Evolutionary conservation across 1,139 yeast species (phyloP).

Genomic region (Sugiyamaella castrensis): DNA sequence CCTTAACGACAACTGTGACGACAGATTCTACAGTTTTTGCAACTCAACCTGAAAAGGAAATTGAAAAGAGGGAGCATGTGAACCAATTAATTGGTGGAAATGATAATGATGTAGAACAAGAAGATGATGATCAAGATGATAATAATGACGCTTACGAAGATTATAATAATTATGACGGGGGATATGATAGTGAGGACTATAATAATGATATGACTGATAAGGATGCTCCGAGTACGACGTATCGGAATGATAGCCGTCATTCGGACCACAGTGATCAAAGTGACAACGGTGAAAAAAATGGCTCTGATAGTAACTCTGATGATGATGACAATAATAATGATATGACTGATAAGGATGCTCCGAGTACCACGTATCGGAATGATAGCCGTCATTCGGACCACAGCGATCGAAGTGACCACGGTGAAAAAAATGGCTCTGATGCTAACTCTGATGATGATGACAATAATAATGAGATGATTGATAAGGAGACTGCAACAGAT

Average conservation of each 20-base stretch:
- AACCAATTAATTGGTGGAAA: no score
- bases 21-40: no score
- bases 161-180: background rate
- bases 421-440: background rate
- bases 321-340: conserved; percentile 1
- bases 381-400: no score
- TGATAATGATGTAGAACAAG: background rate
- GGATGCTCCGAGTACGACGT: no score
- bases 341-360: background rate
- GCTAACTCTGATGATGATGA: conserved; percentile 8
- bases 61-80: no score
- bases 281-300: conserved; percentile 1
- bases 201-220: background rate
- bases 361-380: no score
- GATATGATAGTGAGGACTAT: background rate
- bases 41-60: no score
- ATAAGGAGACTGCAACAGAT: no score
- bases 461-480: background rate
- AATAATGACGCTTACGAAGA: background rate
- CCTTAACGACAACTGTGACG: no score
- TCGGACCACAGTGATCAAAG: no score
- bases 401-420: background rate
- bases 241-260: no score
- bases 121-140: background rate
- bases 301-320: conserved; percentile 6